Base-by-base conservation (phyloP, 345 rosid genomes). In the Clausena lansium region DNA sequence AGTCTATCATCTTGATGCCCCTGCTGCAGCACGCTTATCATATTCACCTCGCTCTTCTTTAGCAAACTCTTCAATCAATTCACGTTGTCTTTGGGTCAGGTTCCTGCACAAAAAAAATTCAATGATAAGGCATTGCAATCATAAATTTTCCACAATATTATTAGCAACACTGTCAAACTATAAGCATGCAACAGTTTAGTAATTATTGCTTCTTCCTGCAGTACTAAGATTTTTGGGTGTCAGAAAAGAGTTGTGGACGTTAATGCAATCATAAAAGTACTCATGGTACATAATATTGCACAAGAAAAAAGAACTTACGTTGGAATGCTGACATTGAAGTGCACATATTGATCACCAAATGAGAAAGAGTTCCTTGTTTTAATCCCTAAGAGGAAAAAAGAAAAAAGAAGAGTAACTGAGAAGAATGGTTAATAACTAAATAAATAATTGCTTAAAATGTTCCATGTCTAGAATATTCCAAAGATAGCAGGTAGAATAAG, bases 281-380 rank as follows among this genome's bases (percentile, higher is more conserved):
- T 55, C 2, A 2, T 30, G 1, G 2, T 0, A 10, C 15, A 28
- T 35, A 52, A 35, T 11, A 15, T 20, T 14, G n/a, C 20, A 67
- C 2, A 2, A 6, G 47, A 73, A 35, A 24, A 59, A 17, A 67
- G 59, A 70, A 84, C 98, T 35, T 87, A 94, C 99, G 81, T 62
- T 41, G 99, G 99, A 80, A 97, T 93, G 91, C 88, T 88, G 85
- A 97, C 91, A 65, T 89, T 94, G 87, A 91, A 97, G 81, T 97
- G 97, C 83, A 97, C 99, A 76, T 80, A 97, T 68, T 94, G 98
- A 84, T 97, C 97, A 22, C 99, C 99, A 32, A 83, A 89, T 76
- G 88, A 82, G 79, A 80, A 79, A 2, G 98, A 89, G 74, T 88
- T 88, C 76, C 98, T 88, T n/a, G 93, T 78, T 82, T 93, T 94